Conservation (phyloP, 768 basidiomycete species). For the Lactifluus volemus region DNA sequence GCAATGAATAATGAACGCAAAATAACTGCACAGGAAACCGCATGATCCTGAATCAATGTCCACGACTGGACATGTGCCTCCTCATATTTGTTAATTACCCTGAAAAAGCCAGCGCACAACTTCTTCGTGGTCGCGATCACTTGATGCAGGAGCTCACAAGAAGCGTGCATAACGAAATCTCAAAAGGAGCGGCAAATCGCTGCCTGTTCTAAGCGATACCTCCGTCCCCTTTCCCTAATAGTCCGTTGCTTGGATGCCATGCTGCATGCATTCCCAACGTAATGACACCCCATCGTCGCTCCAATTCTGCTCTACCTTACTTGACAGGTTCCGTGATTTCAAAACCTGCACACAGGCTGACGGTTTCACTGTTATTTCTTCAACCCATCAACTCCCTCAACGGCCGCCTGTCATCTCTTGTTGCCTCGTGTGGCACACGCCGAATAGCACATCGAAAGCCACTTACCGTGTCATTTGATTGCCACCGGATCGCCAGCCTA, state of each 20-base stretch:
- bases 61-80: neutral
- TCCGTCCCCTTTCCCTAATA: constrained; percentile 1
- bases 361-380: constrained; percentile 11
- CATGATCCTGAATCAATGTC: neutral
- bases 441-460: neutral
- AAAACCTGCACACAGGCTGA: neutral
- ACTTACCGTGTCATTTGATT: constrained; percentile 5
- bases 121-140: constrained; percentile 17
- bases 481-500: neutral
- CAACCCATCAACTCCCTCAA: constrained; percentile 5
- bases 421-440: constrained; percentile 21
- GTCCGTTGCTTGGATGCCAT: constrained; percentile 2
- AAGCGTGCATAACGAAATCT: constrained; percentile 12
- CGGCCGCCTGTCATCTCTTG: constrained; percentile 5
- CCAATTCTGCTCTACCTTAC: neutral
- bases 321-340: constrained; percentile 12
- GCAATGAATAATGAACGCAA: neutral
- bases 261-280: constrained; percentile 6
- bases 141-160: constrained; percentile 10
- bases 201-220: constrained; percentile 11
- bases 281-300: constrained; percentile 8
- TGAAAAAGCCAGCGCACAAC: constrained; percentile 9
- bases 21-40: neutral
- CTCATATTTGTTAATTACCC: constrained; percentile 11
- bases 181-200: constrained; percentile 6